Percentiles rank a stretch among this genome's conserved stretches.
phyloP scores from a whole-genome alignment of 305 asterid genomes.

The Solanum hybrid region DNA sequence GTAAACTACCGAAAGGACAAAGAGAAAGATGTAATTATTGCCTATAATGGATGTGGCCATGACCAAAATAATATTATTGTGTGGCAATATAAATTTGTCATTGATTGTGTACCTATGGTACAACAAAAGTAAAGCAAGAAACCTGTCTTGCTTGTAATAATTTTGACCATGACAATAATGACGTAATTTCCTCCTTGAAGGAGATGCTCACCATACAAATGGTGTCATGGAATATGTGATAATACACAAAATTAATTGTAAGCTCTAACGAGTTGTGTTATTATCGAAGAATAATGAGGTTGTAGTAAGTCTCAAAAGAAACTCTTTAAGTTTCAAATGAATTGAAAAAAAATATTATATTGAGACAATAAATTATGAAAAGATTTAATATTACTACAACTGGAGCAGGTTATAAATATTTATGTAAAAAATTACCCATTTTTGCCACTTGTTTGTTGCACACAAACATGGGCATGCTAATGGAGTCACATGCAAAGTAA shows the following conservation, averaged over 20 bases:
- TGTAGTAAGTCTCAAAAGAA: not conserved
- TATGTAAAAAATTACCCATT: not conserved
- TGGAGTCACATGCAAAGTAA: not conserved
- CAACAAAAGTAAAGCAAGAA: not conserved
- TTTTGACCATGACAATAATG: not conserved
- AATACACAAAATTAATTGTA: not conserved
- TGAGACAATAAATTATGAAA: not conserved
- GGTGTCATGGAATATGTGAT: not conserved
- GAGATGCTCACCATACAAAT: not conserved
- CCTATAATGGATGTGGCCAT: not conserved
- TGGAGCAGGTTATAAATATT: not conserved
- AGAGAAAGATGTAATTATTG: not conserved
- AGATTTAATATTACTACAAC: too few relatives aligned
- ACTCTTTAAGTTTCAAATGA: not conserved
- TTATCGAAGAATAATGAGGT: not conserved
- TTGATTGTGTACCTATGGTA: not conserved
- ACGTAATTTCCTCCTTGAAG: not conserved
- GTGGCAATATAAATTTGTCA: not conserved
- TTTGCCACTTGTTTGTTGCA: not conserved
- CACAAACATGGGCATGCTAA: not conserved
- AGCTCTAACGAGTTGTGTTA: not conserved
- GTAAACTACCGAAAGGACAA: not conserved
- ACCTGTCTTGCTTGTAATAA: too few relatives aligned
- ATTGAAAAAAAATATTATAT: not conserved
- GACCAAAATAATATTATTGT: not conserved